Percentiles rank a stretch among this genome's conserved stretches.
phyloP scores from a whole-genome alignment of 768 basidiomycete genomes.

The Tricholoma matsutake region DNA sequence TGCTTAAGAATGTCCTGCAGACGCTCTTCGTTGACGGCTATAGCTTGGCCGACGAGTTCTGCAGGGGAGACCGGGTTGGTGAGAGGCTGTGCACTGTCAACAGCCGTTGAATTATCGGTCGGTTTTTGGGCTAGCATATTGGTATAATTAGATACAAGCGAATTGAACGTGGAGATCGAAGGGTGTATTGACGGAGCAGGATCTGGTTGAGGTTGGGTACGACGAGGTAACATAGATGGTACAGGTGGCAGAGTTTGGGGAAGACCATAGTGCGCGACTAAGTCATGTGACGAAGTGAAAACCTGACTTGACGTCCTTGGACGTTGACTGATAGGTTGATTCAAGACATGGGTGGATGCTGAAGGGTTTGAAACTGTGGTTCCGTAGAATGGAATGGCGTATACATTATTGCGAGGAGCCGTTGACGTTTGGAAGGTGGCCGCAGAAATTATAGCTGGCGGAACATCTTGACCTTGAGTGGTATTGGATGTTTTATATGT shows the following conservation, averaged over 20 bases:
- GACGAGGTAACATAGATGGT: slow-evolving; percentile 56
- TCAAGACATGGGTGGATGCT: slow-evolving; percentile 58
- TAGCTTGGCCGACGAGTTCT: slow-evolving; percentile 21
- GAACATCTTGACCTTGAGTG: slow-evolving; percentile 46
- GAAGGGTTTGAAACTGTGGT: slow-evolving; percentile 52
- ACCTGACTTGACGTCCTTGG: slow-evolving; percentile 65
- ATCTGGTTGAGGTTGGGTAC: slow-evolving; percentile 39
- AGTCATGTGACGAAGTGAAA: slow-evolving; percentile 62
- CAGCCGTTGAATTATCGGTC: slow-evolving; percentile 32
- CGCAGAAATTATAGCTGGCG: slow-evolving; percentile 44
- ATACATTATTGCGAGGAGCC: slow-evolving; percentile 39
- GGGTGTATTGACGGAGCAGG: slow-evolving; percentile 22
- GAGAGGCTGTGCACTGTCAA: slow-evolving; percentile 28
- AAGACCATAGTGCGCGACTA: slow-evolving; percentile 78
- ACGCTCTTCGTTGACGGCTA: slow-evolving; percentile 19
- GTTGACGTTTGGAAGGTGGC: slow-evolving; percentile 38
- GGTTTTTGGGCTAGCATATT: slow-evolving; percentile 61
- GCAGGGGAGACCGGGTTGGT: slow-evolving; percentile 20
- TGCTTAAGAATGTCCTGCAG: slow-evolving; percentile 15
- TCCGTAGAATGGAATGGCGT: slow-evolving; percentile 40
- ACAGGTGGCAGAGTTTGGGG: slow-evolving; percentile 67
- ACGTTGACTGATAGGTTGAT: slow-evolving; percentile 44
- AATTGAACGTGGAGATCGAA: slow-evolving; percentile 41
- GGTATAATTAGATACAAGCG: slow-evolving; percentile 61
- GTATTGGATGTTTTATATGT: slow-evolving; percentile 29